phyloP scores from a whole-genome alignment of 73 alveolate genomes.

The Urostyla sp. region DNA sequence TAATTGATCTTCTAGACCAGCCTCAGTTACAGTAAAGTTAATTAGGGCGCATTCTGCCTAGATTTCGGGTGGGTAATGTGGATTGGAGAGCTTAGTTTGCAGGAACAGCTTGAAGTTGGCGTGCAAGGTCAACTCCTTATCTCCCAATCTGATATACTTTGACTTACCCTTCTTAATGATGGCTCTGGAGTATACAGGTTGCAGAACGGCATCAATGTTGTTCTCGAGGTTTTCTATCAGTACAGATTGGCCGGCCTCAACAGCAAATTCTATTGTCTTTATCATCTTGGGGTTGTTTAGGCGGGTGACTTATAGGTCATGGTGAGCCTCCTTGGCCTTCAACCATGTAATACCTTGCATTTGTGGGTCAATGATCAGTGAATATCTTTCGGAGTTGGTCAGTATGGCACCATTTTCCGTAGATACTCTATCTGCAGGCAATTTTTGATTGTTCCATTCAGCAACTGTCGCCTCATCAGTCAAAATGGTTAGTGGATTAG shows the following conservation, averaged over 20 bases:
- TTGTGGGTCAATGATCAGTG: conserved; percentile 98
- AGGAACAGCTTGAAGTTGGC: conserved; percentile 96
- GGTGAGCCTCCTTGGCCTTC: conserved; percentile 94
- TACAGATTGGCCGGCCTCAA: conserved; percentile 98
- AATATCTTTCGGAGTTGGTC: conserved; percentile 98
- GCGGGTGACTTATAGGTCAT: conserved; percentile 83
- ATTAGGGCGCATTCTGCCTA: conserved; percentile 99
- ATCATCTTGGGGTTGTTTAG: conserved; percentile 88
- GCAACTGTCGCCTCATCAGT: conserved; percentile 99
- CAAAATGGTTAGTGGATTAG: conserved; percentile 97
- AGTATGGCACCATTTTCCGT: conserved; percentile 98
- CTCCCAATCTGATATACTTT: conserved; percentile 96
- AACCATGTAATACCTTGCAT: conserved; percentile 98
- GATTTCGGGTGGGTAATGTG: conserved; percentile 99
- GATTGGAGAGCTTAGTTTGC: conserved; percentile 99
- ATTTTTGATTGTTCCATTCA: conserved; percentile 97
- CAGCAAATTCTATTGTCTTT: conserved; percentile 83
- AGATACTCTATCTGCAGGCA: conserved; percentile 99
- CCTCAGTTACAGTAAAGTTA: conserved; percentile 99
- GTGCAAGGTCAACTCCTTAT: conserved; percentile 95
- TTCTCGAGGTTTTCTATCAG: conserved; percentile 99
- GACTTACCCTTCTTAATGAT: conserved; percentile 92
- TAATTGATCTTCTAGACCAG: conserved; percentile 99
- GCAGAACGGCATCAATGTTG: conserved; percentile 98
- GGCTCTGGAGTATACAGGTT: conserved; percentile 97